Conservation (phyloP, 2,329 filamentous ascomycete genomes). For the Phialocephala sp. region DNA sequence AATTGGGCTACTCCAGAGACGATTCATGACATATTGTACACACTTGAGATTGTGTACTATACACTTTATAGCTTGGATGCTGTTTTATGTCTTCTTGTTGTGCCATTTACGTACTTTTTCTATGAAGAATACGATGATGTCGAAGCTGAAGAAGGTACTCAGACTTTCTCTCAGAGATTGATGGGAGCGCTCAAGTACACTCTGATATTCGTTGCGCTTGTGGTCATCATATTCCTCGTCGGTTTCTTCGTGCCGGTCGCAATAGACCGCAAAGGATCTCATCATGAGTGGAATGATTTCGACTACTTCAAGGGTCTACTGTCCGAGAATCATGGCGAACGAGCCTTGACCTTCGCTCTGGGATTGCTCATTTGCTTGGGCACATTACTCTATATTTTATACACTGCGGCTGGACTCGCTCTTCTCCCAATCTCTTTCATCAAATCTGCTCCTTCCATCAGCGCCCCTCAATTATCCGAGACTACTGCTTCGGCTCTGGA, state of each 20-base stretch:
- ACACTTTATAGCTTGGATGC: slow-evolving; percentile 90
- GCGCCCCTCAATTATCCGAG: slow-evolving; percentile 77
- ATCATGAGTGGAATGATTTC: slow-evolving; percentile 80
- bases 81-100: slow-evolving; percentile 83
- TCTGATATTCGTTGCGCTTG: slow-evolving; percentile 78
- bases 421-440: slow-evolving; percentile 89
- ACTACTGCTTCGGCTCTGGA: slow-evolving; percentile 82
- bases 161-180: slow-evolving; percentile 73
- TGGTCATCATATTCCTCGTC: slow-evolving; percentile 83
- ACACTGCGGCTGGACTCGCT: slow-evolving; percentile 87
- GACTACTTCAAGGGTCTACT: slow-evolving; percentile 91
- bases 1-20: slow-evolving; percentile 89
- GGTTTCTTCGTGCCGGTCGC: slow-evolving; percentile 93
- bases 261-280: slow-evolving; percentile 65
- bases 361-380: slow-evolving; percentile 89
- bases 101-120: slow-evolving; percentile 98
- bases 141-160: slow-evolving; percentile 77
- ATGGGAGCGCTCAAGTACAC: slow-evolving; percentile 93
- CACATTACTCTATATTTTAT: slow-evolving; percentile 83
- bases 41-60: slow-evolving; percentile 90
- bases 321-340: slow-evolving; percentile 86
- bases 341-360: slow-evolving; percentile 86
- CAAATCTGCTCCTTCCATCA: slow-evolving; percentile 87
- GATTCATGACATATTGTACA: slow-evolving; percentile 77
- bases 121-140: slow-evolving; percentile 97